Conservation (phyloP, 129 eudicot genomes). For the Chrysanthemum seticuspe region DNA sequence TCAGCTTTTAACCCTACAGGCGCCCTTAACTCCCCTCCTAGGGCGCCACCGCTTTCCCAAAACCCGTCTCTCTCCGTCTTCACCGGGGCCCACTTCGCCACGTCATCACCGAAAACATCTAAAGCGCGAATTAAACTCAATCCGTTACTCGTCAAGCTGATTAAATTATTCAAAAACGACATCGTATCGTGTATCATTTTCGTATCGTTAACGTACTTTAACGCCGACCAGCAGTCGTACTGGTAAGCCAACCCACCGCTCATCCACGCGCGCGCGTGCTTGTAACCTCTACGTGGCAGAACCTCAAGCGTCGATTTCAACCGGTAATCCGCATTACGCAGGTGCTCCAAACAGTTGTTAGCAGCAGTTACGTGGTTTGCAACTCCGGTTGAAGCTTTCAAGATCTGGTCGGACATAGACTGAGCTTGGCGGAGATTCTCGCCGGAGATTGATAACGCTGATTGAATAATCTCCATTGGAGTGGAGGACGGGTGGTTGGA, state of each 20-base stretch:
- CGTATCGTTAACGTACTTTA: conserved; percentile 64
- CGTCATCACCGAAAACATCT: conserved; percentile 47
- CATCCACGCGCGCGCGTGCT: conserved; percentile 77
- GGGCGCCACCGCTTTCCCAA: conserved; percentile 52
- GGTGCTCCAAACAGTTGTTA: conserved; percentile 46
- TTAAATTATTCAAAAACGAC: conserved; percentile 53
- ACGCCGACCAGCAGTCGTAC: conserved; percentile 78
- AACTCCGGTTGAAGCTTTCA: conserved; percentile 30
- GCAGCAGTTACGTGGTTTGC: conserved; percentile 50
- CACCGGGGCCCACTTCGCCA: conserved; percentile 50
- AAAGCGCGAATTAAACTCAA: conserved; percentile 58
- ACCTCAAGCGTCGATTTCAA: conserved; percentile 34
- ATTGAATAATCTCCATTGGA: conserved; percentile 38
- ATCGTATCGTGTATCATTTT: conserved; percentile 51
- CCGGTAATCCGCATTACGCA: conserved; percentile 41
- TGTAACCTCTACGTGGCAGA: conserved; percentile 48
- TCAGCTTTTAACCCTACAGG: conserved; percentile 55
- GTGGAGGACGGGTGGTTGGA: conserved; percentile 21
- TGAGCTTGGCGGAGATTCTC: conserved; percentile 41
- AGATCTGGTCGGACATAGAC: conserved; percentile 40
- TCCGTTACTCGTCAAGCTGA: conserved; percentile 49
- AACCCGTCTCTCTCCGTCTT: conserved; percentile 80
- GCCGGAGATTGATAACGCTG: conserved; percentile 45
- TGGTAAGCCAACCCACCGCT: conserved; percentile 70
- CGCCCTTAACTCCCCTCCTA: conserved; percentile 21